phyloP scores from a whole-genome alignment of 2,329 filamentous ascomycete genomes.

The Fusarium secorum region DNA sequence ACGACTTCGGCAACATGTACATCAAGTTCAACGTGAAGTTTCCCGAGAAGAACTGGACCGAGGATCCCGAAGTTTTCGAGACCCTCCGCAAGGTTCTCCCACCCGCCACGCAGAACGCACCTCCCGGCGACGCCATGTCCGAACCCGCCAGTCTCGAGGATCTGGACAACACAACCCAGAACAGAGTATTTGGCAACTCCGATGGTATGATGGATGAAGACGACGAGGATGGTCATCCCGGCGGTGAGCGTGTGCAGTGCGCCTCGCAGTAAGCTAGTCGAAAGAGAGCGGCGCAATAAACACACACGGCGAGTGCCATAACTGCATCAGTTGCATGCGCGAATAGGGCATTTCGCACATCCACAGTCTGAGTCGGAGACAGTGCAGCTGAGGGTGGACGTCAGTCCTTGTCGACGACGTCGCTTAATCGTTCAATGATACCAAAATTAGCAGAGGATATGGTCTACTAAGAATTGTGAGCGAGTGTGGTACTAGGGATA shows the following conservation, averaged over 20 bases:
- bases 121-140: slow-evolving; percentile 86
- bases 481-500: slow-evolving; percentile 10
- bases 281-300: slow-evolving; percentile 23
- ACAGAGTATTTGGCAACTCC: slow-evolving; percentile 72
- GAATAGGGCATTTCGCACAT: slow-evolving; percentile 2
- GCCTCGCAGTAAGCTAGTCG: slow-evolving; percentile 75
- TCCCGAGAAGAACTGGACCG: slow-evolving; percentile 78
- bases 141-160: slow-evolving; percentile 90
- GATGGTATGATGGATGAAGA: slow-evolving; percentile 73
- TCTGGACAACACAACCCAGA: slow-evolving; percentile 72
- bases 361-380: slow-evolving; percentile 1
- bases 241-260: slow-evolving; percentile 84
- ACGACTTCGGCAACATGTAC: slow-evolving; percentile 95
- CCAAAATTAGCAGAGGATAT: slow-evolving; percentile 34
- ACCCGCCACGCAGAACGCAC: slow-evolving; percentile 66
- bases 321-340: slow-evolving; percentile 25
- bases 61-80: slow-evolving; percentile 74
- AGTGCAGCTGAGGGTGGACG: slow-evolving; percentile 31
- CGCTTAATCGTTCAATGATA: slow-evolving; percentile 43
- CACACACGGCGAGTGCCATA: slow-evolving; percentile 22
- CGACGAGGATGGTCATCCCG: slow-evolving; percentile 77
- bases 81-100: slow-evolving; percentile 87
- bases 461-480: slow-evolving; percentile 9
- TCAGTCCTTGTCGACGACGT: slow-evolving; percentile 25
- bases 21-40: slow-evolving; percentile 99